Percentiles rank a stretch among this genome's conserved stretches.
Conservation (phyloP, 1,284 basidiomycete genomes). For the Ustilago hordei region DNA sequence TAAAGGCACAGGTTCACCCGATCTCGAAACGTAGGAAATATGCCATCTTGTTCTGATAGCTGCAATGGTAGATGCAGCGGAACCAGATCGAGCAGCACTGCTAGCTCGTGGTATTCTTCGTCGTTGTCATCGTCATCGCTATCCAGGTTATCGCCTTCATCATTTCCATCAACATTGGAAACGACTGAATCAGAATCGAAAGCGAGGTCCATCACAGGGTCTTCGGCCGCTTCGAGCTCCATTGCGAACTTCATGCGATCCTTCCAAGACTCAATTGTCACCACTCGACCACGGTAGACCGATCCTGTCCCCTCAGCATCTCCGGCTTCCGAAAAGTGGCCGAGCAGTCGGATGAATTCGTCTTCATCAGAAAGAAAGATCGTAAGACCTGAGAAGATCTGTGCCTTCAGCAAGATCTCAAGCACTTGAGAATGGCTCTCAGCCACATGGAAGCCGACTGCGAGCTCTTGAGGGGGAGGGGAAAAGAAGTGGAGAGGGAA, state of each 20-base stretch:
- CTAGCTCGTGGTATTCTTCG: not conserved
- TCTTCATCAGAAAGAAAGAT: not conserved
- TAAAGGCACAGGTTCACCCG: not conserved
- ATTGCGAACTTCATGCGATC: not conserved
- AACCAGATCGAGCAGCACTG: not conserved
- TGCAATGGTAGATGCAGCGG: not conserved
- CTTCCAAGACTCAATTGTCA: not conserved
- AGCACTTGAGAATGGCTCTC: conserved; percentile 3
- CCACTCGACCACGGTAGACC: not conserved
- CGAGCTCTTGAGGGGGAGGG: not conserved
- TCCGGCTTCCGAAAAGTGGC: not conserved
- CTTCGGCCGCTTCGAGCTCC: not conserved
- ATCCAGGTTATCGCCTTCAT: not conserved
- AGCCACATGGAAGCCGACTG: conserved; percentile 8
- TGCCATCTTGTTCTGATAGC: not conserved
- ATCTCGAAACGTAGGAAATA: not conserved
- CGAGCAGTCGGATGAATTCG: not conserved
- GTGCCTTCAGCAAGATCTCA: conserved; percentile 14
- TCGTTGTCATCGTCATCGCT: not conserved
- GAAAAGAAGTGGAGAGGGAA: conserved; percentile 20
- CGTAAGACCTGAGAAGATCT: not conserved
- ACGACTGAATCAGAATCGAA: not conserved
- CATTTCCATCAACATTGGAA: not conserved
- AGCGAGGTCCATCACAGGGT: not conserved
- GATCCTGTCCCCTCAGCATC: not conserved